Conservation (phyloP, 441 rosid genomes). For the Flueggea neowawraea region DNA sequence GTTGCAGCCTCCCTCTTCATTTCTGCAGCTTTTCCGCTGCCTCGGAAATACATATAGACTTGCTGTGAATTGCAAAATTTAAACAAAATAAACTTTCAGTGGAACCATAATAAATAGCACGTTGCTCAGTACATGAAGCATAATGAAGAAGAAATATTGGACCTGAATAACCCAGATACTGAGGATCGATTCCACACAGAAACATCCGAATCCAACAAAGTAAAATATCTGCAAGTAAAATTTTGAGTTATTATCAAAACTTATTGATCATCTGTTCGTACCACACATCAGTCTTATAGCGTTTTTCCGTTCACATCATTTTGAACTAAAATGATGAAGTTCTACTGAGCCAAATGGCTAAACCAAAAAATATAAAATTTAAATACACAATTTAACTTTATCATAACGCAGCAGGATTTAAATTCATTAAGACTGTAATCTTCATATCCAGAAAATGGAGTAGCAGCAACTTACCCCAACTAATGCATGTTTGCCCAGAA, state of each 20-base stretch:
- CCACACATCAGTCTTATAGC: too few relatives aligned
- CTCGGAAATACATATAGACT: constrained; percentile 98
- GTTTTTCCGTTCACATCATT: neutral
- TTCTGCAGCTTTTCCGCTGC: constrained; percentile 94
- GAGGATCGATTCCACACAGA: constrained; percentile 74
- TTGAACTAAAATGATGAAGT: neutral
- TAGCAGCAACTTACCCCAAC: constrained; percentile 63
- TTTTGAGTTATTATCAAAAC: neutral
- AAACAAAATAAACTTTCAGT: too few relatives aligned
- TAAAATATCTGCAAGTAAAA: constrained; percentile 62
- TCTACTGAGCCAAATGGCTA: neutral
- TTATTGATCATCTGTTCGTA: too few relatives aligned
- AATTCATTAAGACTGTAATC: too few relatives aligned
- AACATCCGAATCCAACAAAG: constrained; percentile 81
- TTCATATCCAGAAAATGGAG: too few relatives aligned
- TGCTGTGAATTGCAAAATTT: constrained; percentile 49
- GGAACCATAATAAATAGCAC: too few relatives aligned
- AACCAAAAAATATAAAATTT: too few relatives aligned
- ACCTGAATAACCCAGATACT: constrained; percentile 99
- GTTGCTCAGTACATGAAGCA: neutral
- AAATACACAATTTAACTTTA: too few relatives aligned
- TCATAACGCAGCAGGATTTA: too few relatives aligned
- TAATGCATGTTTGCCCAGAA: constrained; percentile 41
- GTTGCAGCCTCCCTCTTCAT: constrained; percentile 76
- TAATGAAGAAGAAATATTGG: constrained; percentile 11